Evolutionary conservation across 768 basidiomycete genomes (phyloP), one percentile per base, ranked within the genome.

Genomic region (Exidia glandulosa): DNA sequence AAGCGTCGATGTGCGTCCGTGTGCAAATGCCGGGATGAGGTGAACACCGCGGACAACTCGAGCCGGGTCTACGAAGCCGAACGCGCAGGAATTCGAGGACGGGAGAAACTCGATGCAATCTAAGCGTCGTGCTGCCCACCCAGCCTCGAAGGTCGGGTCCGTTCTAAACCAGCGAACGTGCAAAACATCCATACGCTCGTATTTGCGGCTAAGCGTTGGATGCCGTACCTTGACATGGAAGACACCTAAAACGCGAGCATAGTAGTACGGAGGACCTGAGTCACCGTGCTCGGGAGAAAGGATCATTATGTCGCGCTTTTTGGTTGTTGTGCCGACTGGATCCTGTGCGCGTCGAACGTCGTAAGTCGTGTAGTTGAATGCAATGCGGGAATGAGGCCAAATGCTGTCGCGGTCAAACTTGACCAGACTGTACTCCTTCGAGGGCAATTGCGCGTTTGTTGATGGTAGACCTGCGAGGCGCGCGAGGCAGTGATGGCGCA

Each of bases 61-160:
- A 0, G 61, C 58, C 0, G 80, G 81, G 62, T 81, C 71, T 0
- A 81, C 27, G 52, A 82, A 81, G 0, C 79, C 74, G 59, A 79
- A 81, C 3, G 74, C 69, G 2, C 63, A 63, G 0, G 57, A 37
- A 23, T 71, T 69, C 0, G 66, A 57, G 3, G 63, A 54, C 2
- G 67, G 60, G 0, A 81, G 62, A 63, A 78, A 82, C 0, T 70
- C 71, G 19, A 82, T 45, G 2, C 70, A 66, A 23, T 73, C 76
- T 0, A 80, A 67, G 0, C 67, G 66, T 12, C 67, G 61, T 0
- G 60, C 41, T 2, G 64, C 61, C 58, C 71, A 72, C 0, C 77
- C 74, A 31, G 61, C 66, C 2, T 54, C 37, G 59, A 65, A 67
- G 3, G 45, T 59, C 0, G 57, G 58, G 37, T 78, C 73, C 0